Base-by-base conservation (phyloP, 2,329 filamentous ascomycete genomes). In the Dissoconium aciculare region DNA sequence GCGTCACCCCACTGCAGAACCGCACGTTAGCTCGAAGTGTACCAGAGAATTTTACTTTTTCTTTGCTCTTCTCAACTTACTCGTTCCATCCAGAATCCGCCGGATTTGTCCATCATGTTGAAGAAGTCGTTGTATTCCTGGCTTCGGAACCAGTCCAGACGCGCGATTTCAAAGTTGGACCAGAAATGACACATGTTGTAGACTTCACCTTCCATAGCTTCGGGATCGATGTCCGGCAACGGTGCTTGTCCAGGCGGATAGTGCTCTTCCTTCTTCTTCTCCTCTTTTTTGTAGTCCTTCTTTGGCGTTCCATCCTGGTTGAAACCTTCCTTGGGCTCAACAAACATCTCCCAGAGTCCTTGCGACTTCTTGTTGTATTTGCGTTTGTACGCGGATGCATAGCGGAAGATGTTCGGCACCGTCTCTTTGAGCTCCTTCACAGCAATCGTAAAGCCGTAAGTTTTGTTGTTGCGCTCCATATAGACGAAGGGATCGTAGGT, bases 151-250 rank as follows among this genome's bases (percentile, higher is more conserved):
- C 84, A 98, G 60, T 82, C 78, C 38, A 98, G 69, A 36, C 76
- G 74, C 10, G 89, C 89, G 60, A 98, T 98, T 58, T 98, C 89
- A 45, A 98, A 98, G 57, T 98, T 98, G 56, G 84, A 93, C 89
- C 89, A 98, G 65, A 94, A 98, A 64, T 98, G 89, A 56, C 89
- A 98, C 89, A 98, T 98, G 62, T 98, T 98, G 67, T 98, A 98
- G 47, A 76, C 81, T 56, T 98, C 89, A 40, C 84, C 83, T 53
- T 95, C 87, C 89, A 98, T 98, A 25, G 76, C 71, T 51, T 95
- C 85, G 0, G 78, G 75, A 50, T 95, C 83, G 34, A 94, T 79
- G 25, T 89, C 74, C 16, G 78, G 74, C n/a, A 83, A 60, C 17
- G 69, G 69, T 39, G 75, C 74, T 32, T 68, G 67, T 21, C 71